A percentile compares a stretch with the other conserved stretches of the same genome.
Evolutionary conservation across 2,329 filamentous ascomycete genomes (phyloP).

Genomic region (Tolypocladium endophyticum): DNA sequence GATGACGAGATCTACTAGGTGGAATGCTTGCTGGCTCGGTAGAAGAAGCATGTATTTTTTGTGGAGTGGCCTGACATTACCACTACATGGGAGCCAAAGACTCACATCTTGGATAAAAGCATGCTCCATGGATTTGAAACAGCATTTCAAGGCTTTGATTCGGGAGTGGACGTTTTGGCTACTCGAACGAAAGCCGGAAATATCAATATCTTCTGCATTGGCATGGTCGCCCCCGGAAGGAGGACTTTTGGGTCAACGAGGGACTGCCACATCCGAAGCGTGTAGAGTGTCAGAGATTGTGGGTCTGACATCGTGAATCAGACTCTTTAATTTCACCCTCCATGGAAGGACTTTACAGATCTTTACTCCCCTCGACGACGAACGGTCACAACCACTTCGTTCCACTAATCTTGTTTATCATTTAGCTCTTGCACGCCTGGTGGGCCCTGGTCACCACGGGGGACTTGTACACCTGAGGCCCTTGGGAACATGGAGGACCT

Average conservation of each 20-base stretch:
- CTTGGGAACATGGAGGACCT: too few species aligned
- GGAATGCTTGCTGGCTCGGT: too few species aligned
- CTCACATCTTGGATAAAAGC: slow-evolving; percentile 1
- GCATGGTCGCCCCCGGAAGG: slow-evolving; percentile 4
- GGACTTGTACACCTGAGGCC: too few species aligned
- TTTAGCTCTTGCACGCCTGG: too few species aligned
- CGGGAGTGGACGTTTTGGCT: slow-evolving; percentile 1
- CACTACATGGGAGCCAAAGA: background rate
- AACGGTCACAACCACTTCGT: background rate
- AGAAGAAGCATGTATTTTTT: background rate
- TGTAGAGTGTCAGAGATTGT: background rate
- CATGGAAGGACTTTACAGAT: background rate
- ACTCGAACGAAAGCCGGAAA: background rate
- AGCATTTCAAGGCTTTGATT: slow-evolving; percentile 2
- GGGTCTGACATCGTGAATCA: background rate
- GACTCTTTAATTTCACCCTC: background rate
- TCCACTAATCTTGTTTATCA: background rate
- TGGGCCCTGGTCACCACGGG: too few species aligned
- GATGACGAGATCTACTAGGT: too few species aligned
- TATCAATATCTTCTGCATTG: slow-evolving; percentile 2
- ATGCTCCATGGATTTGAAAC: slow-evolving; percentile 3
- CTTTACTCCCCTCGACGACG: background rate
- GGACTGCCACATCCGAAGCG: background rate
- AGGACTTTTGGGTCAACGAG: slow-evolving; percentile 3
- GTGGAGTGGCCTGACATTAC: too few species aligned